Evolutionary conservation across 2,329 filamentous ascomycete genomes (phyloP), one percentile per base, ranked within the genome.

Genomic region (Phaeosphaeriaceae sp.): DNA sequence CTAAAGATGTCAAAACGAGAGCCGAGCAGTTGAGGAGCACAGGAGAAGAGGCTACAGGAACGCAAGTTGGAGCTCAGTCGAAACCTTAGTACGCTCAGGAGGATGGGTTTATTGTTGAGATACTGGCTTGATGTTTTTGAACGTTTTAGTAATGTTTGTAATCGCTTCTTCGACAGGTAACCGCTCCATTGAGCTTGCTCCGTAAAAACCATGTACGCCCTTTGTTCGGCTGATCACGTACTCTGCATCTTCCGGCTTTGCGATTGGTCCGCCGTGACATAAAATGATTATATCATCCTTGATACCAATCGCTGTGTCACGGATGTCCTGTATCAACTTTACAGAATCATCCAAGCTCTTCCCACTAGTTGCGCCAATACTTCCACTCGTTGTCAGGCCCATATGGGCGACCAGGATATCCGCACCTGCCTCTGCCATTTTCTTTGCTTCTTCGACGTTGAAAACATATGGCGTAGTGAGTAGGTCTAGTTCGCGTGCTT

Each of bases 401-500:
- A 88, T 86, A 64, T 89, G 86, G 12, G 85, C 85, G 12, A 89
- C 86, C 2, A 89, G 67, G 3, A 88, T 76, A 66, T 89, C 87
- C 0, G 87, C 86, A 0, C 87, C 87, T 0, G 84, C 87, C 6
- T 74, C 61, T 0, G 83, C 77, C 87, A 90, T 90, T 46, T 77
- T 77, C 41, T 76, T 75, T 15, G 81, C 84, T 63, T 89, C 84
- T 0, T 83, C 80, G 1, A 79, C 76, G 40, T 79, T 83, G 72
- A 89, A 90, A 1, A 87, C 86, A 58, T 90, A 90, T 0, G 87
- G 87, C 6, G 86, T 86, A 0, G 87, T 90, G 13, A 90, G 70
- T 15, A 89, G 72, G 21, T 80, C 85, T 71, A 87, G 72, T 34
- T 78, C 72, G 36, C 78, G 80, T 1, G 87, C 87, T n/a, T 77